Percentiles rank a stretch among this genome's conserved stretches.
Conservation (phyloP, 2,329 filamentous ascomycete species). For the Alternaria sp. region DNA sequence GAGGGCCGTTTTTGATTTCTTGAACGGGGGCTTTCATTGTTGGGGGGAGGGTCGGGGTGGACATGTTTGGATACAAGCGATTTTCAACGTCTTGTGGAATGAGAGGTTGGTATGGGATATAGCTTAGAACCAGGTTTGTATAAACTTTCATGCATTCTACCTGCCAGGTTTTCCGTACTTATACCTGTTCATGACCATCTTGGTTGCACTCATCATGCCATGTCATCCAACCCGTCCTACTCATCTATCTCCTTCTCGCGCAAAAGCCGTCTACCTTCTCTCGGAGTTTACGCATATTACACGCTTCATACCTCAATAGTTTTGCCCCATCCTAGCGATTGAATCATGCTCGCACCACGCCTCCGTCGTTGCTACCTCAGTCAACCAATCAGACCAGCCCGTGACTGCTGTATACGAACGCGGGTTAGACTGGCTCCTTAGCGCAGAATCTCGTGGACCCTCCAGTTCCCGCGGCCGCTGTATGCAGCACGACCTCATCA, state of each 20-base stretch:
- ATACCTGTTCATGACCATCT: background rate
- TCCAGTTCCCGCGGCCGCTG: background rate
- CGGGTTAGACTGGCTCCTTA: background rate
- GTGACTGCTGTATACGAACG: conserved; percentile 8
- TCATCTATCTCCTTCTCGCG: background rate
- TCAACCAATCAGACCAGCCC: conserved; percentile 2
- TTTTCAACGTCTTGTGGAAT: background rate
- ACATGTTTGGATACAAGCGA: background rate
- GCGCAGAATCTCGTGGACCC: background rate
- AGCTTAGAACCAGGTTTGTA: background rate
- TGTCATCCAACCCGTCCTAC: background rate
- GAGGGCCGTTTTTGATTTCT: conserved; percentile 24
- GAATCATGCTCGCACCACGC: background rate
- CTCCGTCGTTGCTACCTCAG: background rate
- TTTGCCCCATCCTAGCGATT: background rate
- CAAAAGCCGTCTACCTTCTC: background rate
- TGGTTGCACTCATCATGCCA: background rate
- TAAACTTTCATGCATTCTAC: background rate
- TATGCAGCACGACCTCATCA: background rate
- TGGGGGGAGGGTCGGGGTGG: conserved; percentile 3
- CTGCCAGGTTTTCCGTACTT: background rate
- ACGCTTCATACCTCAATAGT: background rate
- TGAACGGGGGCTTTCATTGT: conserved; percentile 40
- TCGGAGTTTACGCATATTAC: background rate
- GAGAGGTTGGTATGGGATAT: too few relatives aligned